These are phyloP conservation scores for Wickerhamiella domercqiae DNA, from an alignment of 805 yeast genomes.

Conservation along the genomic window DNA sequence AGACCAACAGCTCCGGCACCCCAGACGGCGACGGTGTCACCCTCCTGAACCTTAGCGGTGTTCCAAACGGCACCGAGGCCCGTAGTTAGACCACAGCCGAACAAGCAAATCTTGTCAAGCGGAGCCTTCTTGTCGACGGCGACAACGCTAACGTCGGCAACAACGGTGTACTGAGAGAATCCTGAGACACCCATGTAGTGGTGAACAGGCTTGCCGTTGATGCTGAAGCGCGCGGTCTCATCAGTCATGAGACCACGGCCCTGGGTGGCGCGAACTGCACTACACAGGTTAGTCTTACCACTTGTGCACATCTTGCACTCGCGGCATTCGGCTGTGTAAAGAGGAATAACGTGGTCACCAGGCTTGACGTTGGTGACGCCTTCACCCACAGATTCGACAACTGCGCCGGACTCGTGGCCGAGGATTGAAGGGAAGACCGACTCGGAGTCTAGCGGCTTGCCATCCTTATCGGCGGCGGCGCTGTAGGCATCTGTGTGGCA, in stretches of 20 bases:
- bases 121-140: conserved; percentile 77
- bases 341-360: conserved; percentile 87
- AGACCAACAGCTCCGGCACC: conserved; percentile 98
- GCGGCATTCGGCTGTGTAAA: conserved; percentile 93
- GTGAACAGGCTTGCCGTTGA: conserved; percentile 57
- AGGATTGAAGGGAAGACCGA: conserved; percentile 86
- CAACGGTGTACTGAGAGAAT: conserved; percentile 93
- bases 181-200: conserved; percentile 99
- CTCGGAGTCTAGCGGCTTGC: too few species aligned
- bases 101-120: conserved; percentile 71
- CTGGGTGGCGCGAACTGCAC: conserved; percentile 90
- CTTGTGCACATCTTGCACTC: conserved; percentile 90
- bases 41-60: conserved; percentile 79
- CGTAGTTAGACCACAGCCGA: conserved; percentile 98
- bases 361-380: conserved; percentile 79
- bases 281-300: conserved; percentile 94
- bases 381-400: conserved; percentile 89
- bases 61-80: conserved; percentile 96
- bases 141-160: conserved; percentile 92
- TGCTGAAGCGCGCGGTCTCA: conserved; percentile 81
- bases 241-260: conserved; percentile 99
- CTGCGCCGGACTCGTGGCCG: conserved; percentile 98
- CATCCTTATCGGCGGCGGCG: conserved; percentile 70
- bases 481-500: conserved; percentile 99
- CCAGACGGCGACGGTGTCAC: conserved; percentile 89